A percentile compares a stretch with the other conserved stretches of the same genome.
phyloP scores from a whole-genome alignment of 2,329 filamentous ascomycete genomes.

The Hypoxylon sp. region DNA sequence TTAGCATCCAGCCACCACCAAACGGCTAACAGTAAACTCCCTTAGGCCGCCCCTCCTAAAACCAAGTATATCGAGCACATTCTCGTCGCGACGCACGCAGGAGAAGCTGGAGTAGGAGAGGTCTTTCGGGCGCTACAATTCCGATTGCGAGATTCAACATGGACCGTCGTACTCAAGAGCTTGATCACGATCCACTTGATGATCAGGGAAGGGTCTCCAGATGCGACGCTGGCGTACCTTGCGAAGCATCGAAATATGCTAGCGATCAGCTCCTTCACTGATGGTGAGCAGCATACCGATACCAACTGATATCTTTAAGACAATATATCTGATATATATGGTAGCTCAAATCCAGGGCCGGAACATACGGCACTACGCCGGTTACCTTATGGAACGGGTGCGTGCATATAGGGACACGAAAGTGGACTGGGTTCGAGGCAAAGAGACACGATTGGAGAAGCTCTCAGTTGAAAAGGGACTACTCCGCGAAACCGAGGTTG shows the following conservation, averaged over 20 bases:
- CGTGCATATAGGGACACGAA: constrained; percentile 87
- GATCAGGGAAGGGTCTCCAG: constrained; percentile 93
- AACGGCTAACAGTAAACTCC: constrained; percentile 39
- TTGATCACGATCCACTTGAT: constrained; percentile 96
- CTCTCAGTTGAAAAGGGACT: constrained; percentile 92
- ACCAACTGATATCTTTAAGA: not conserved
- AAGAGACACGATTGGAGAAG: constrained; percentile 86
- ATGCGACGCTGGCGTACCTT: constrained; percentile 89
- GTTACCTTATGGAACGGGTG: constrained; percentile 87
- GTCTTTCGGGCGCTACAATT: constrained; percentile 93
- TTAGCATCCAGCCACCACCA: constrained; percentile 1
- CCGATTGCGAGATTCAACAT: constrained; percentile 93
- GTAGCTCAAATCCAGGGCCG: constrained; percentile 92
- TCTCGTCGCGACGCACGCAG: constrained; percentile 92
- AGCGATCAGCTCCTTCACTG: constrained; percentile 90
- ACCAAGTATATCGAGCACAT: constrained; percentile 99
- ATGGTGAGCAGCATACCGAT: constrained; percentile 73
- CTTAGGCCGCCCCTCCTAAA: constrained; percentile 92
- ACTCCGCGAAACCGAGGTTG: constrained; percentile 88
- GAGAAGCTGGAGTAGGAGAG: constrained; percentile 94
- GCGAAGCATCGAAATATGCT: constrained; percentile 86
- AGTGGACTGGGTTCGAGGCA: constrained; percentile 89
- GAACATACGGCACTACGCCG: constrained; percentile 92
- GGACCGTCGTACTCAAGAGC: constrained; percentile 99
- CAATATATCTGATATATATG: constrained; percentile 44